phyloP scores from a whole-genome alignment of 2,329 filamentous ascomycete species.

The Blumeria hordei region DNA sequence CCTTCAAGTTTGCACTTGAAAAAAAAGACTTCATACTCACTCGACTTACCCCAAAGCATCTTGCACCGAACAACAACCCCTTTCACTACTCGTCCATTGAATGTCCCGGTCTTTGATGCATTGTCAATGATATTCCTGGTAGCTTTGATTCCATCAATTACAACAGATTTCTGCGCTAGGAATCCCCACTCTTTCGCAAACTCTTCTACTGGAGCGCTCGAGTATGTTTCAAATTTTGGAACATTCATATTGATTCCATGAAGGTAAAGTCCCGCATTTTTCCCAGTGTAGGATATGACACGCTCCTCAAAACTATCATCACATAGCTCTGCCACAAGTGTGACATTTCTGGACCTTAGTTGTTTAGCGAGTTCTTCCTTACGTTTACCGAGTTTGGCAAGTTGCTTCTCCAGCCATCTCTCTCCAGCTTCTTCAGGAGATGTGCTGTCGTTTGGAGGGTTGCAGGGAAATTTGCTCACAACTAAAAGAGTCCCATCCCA shows the following conservation, averaged over 20 bases:
- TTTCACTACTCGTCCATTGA: slow-evolving; percentile 80
- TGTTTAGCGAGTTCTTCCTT: slow-evolving; percentile 54
- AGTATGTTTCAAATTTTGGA: slow-evolving; percentile 75
- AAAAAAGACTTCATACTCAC: slow-evolving; percentile 70
- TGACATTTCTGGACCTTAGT: slow-evolving; percentile 62
- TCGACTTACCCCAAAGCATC: slow-evolving; percentile 23
- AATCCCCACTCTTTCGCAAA: slow-evolving; percentile 92
- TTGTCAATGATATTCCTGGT: slow-evolving; percentile 64
- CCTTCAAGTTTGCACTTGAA: slow-evolving; percentile 99
- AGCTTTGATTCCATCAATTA: slow-evolving; percentile 47
- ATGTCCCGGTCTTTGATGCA: slow-evolving; percentile 69
- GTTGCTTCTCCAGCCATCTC: slow-evolving; percentile 55
- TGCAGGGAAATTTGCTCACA: slow-evolving; percentile 98
- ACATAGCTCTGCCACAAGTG: slow-evolving; percentile 84
- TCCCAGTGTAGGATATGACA: slow-evolving; percentile 65
- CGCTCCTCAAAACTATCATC: slow-evolving; percentile 95
- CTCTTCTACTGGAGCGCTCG: slow-evolving; percentile 56
- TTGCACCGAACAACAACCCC: slow-evolving; percentile 91
- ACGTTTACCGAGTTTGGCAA: slow-evolving; percentile 53
- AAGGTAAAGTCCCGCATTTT: slow-evolving; percentile 77
- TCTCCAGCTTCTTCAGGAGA: slow-evolving; percentile 78
- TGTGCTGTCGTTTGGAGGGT: slow-evolving; percentile 36
- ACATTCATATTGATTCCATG: slow-evolving; percentile 92
- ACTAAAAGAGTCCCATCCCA: slow-evolving; percentile 76
- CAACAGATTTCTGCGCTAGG: slow-evolving; percentile 59